Evolutionary conservation across 768 basidiomycete genomes (phyloP).

Genomic region (Austroboletus festivus): DNA sequence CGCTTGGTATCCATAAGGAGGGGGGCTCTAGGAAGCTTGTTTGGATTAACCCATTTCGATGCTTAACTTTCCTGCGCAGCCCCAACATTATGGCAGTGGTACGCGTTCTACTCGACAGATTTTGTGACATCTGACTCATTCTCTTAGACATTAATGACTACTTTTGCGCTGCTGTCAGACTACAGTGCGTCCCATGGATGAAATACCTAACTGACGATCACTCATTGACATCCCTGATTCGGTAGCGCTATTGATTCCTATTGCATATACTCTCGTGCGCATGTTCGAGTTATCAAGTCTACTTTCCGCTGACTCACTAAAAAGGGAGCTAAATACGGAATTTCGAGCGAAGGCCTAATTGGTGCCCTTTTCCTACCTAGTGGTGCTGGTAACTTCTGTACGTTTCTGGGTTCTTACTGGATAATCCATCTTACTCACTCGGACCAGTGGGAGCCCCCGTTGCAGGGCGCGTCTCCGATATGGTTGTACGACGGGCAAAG

Average conservation of each 20-base stretch:
- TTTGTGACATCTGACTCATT: neutral
- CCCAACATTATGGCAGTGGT: constrained; percentile 59
- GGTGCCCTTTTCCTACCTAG: constrained; percentile 26
- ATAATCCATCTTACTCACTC: neutral
- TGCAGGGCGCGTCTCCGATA: constrained; percentile 60
- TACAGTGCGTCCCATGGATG: constrained; percentile 31
- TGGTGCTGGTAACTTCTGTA: constrained; percentile 26
- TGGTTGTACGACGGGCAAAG: constrained; percentile 45
- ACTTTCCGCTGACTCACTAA: neutral
- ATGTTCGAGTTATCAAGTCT: too few species aligned
- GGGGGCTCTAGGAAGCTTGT: constrained; percentile 26
- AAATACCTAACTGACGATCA: neutral
- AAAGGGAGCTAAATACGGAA: constrained; percentile 45
- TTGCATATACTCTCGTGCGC: constrained; percentile 65
- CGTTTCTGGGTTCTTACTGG: neutral
- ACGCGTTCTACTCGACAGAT: constrained; percentile 18
- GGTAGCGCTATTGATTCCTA: constrained; percentile 49
- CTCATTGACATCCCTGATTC: neutral
- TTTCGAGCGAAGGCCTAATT: constrained; percentile 21
- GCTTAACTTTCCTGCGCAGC: constrained; percentile 50
- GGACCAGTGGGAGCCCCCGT: constrained; percentile 57
- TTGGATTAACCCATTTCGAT: constrained; percentile 58
- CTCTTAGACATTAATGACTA: constrained; percentile 41
- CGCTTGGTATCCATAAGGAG: constrained; percentile 50
- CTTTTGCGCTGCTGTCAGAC: constrained; percentile 26